Conservation (phyloP, 176 grass and related monocot species). For the Oryza brachyantha region DNA sequence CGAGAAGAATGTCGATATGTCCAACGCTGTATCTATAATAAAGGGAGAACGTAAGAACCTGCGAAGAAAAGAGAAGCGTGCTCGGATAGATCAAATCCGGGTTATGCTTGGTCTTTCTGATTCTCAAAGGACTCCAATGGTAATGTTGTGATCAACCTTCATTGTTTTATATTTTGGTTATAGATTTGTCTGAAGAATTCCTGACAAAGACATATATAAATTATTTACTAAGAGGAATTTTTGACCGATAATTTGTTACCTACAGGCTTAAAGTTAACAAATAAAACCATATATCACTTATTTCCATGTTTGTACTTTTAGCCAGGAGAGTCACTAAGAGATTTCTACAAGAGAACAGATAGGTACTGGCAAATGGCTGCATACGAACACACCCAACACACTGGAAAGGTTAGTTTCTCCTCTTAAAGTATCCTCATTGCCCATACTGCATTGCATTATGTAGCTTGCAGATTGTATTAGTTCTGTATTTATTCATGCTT, state of each 20-base stretch:
- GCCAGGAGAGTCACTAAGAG: constrained; percentile 81
- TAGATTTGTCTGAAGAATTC: neutral
- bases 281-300: constrained; percentile 12
- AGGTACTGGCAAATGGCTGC: constrained; percentile 99
- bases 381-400: constrained; percentile 94
- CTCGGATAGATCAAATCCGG: constrained; percentile 96
- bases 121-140: constrained; percentile 92
- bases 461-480: neutral
- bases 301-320: constrained; percentile 30
- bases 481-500: constrained; percentile 33
- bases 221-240: constrained; percentile 17
- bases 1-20: constrained; percentile 59
- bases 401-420: constrained; percentile 69
- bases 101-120: constrained; percentile 95
- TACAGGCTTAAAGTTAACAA: constrained; percentile 1
- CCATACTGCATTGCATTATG: neutral
- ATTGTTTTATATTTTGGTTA: neutral
- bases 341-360: constrained; percentile 91
- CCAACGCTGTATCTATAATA: constrained; percentile 67
- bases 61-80: constrained; percentile 94
- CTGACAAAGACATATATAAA: neutral
- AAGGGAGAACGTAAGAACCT: constrained; percentile 84
- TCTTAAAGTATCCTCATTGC: neutral
- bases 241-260: neutral
- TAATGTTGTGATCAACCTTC: constrained; percentile 41